These are phyloP conservation scores for Aquilaria malaccensis DNA, from an alignment of 345 rosid species.

Conservation along the genomic window DNA sequence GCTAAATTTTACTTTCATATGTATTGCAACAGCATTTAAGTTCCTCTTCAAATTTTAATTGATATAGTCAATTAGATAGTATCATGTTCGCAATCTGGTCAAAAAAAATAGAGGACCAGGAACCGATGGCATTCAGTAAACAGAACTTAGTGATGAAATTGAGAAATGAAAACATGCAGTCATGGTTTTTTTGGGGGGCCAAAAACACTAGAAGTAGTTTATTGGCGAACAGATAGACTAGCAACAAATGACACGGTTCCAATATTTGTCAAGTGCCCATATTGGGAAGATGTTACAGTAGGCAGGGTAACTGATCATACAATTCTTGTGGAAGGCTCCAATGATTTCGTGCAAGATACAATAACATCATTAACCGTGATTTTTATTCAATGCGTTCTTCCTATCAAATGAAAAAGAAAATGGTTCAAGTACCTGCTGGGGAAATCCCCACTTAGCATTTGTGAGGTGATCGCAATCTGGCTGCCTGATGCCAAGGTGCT, in stretches of 20 bases:
- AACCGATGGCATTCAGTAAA: too few relatives aligned
- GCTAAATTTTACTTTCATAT: too few relatives aligned
- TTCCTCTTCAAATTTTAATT: too few relatives aligned
- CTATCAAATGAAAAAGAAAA: background rate
- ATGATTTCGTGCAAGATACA: conserved; percentile 37
- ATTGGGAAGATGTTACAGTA: conserved; percentile 54
- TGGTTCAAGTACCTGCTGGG: conserved; percentile 39
- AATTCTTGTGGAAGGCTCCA: conserved; percentile 59
- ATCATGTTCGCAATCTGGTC: too few relatives aligned
- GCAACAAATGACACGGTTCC: conserved; percentile 15
- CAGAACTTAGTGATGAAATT: too few relatives aligned
- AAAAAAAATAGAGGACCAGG: too few relatives aligned
- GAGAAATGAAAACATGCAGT: too few relatives aligned
- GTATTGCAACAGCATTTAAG: too few relatives aligned
- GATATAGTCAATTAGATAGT: too few relatives aligned
- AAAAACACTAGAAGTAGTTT: too few relatives aligned
- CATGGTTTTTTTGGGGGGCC: too few relatives aligned
- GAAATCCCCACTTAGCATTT: conserved; percentile 68
- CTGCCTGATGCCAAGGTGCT: conserved; percentile 46
- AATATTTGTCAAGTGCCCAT: conserved; percentile 66
- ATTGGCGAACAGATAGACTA: background rate
- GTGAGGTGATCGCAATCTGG: conserved; percentile 32
- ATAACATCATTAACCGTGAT: background rate
- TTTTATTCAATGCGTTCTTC: background rate
- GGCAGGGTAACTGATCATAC: conserved; percentile 58